phyloP scores from a whole-genome alignment of 2,329 filamentous ascomycete species.

The Didymella keratinophila region DNA sequence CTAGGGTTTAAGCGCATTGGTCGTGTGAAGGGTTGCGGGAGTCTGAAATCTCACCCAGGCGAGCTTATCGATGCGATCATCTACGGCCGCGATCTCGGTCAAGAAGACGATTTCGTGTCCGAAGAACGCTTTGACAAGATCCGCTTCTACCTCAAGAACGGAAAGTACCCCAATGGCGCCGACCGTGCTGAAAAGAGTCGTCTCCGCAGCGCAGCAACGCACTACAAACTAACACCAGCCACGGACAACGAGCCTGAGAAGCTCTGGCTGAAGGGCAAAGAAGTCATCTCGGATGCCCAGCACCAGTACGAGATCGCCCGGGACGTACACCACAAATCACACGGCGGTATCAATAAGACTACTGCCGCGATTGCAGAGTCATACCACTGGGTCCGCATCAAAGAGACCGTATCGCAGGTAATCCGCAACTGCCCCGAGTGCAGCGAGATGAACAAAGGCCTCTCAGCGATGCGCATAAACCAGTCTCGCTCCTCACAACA shows the following conservation, averaged over 20 bases:
- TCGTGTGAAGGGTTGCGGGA: slow-evolving; percentile 68
- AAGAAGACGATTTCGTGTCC: slow-evolving; percentile 82
- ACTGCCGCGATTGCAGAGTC: slow-evolving; percentile 92
- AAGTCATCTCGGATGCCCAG: slow-evolving; percentile 90
- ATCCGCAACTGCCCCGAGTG: slow-evolving; percentile 92
- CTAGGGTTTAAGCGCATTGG: slow-evolving; percentile 93
- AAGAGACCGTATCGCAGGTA: slow-evolving; percentile 93
- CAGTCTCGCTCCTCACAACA: slow-evolving; percentile 27
- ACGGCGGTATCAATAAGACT: slow-evolving; percentile 98
- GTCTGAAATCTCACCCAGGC: slow-evolving; percentile 56
- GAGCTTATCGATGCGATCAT: slow-evolving; percentile 61
- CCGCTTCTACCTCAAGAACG: slow-evolving; percentile 93
- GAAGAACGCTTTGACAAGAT: slow-evolving; percentile 99
- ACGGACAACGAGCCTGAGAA: slow-evolving; percentile 60
- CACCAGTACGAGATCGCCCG: slow-evolving; percentile 90
- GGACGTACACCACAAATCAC: slow-evolving; percentile 74
- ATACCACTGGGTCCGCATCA: slow-evolving; percentile 98
- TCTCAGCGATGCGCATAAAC: slow-evolving; percentile 37
- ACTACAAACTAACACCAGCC: slow-evolving; percentile 79
- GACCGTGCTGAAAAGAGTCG: slow-evolving; percentile 96
- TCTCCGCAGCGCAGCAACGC: slow-evolving; percentile 88
- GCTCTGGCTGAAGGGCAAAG: slow-evolving; percentile 96
- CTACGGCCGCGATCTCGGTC: slow-evolving; percentile 67
- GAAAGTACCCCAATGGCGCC: slow-evolving; percentile 90
- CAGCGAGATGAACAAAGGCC: slow-evolving; percentile 68